These are phyloP conservation scores for Aspergillus unguis DNA, from an alignment of 2,329 filamentous ascomycete genomes.

Conservation along the genomic window DNA sequence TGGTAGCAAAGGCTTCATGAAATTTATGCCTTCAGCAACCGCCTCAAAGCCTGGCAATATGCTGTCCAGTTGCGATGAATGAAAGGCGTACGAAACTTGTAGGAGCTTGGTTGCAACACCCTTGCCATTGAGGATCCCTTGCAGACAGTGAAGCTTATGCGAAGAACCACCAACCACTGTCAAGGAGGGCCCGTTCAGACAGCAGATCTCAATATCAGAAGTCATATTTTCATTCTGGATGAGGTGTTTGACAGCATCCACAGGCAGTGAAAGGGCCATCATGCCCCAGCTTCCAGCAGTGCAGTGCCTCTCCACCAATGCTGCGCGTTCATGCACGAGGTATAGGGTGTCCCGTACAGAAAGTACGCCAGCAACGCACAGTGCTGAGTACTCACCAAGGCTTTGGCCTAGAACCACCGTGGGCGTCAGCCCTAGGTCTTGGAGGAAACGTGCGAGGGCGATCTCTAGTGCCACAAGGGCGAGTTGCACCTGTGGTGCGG, in stretches of 20 bases:
- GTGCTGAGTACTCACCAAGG: conserved; percentile 38
- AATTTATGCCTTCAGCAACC: conserved; percentile 43
- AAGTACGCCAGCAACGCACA: conserved; percentile 32
- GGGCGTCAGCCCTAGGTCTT: conserved; percentile 27
- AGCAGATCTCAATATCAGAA: conserved; percentile 54
- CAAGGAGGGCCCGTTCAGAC: conserved; percentile 69
- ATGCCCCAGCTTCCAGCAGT: conserved; percentile 42
- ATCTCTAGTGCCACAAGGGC: conserved; percentile 40
- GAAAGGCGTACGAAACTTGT: conserved; percentile 62
- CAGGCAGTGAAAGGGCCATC: conserved; percentile 52
- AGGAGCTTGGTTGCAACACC: conserved; percentile 52
- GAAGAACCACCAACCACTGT: not conserved
- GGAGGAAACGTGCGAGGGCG: conserved; percentile 32
- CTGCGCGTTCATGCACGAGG: conserved; percentile 66
- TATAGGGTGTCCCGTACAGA: conserved; percentile 48
- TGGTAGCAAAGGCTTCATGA: conserved; percentile 57
- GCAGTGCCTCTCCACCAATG: conserved; percentile 50
- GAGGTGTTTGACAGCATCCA: conserved; percentile 39
- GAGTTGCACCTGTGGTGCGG: conserved; percentile 33
- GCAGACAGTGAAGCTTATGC: conserved; percentile 50
- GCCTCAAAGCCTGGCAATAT: conserved; percentile 15
- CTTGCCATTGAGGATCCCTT: conserved; percentile 54
- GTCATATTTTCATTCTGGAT: conserved; percentile 31
- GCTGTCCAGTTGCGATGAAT: conserved; percentile 19
- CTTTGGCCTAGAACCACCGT: conserved; percentile 55